phyloP scores from a whole-genome alignment of 1,284 basidiomycete species.

The Cutaneotrichosporon sp. region DNA sequence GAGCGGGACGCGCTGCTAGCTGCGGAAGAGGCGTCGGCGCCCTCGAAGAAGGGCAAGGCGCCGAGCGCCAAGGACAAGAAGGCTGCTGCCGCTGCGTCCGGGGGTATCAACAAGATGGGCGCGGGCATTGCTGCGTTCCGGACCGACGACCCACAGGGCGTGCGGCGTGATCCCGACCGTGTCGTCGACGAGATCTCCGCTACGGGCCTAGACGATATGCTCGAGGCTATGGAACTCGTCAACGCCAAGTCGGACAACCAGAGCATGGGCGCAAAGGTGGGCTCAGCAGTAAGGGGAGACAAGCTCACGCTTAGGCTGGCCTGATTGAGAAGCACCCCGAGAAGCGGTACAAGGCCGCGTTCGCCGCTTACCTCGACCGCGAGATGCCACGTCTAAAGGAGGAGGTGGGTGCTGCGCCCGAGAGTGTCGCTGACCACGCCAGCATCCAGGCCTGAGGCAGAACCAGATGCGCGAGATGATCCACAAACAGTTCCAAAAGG shows the following conservation, averaged over 20 bases:
- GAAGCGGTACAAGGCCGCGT: conserved; percentile 87
- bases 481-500: conserved; percentile 48
- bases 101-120: conserved; percentile 10
- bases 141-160: conserved; percentile 61
- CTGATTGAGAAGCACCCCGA: conserved; percentile 89
- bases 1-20: conserved; percentile 55
- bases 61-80: conserved; percentile 36
- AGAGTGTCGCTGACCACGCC: background rate
- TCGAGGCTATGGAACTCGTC: conserved; percentile 83
- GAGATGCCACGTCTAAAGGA: conserved; percentile 72
- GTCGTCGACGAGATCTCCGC: conserved; percentile 68
- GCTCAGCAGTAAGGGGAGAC: background rate
- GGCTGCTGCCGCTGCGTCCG: background rate
- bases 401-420: conserved; percentile 53
- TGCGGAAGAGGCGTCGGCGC: conserved; percentile 70
- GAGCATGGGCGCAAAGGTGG: conserved; percentile 59
- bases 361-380: conserved; percentile 84
- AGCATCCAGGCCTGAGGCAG: conserved; percentile 47
- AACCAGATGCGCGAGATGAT: conserved; percentile 48
- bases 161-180: conserved; percentile 46
- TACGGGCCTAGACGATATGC: conserved; percentile 82
- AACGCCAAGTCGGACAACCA: conserved; percentile 91
- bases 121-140: conserved; percentile 26
- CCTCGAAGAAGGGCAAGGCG: conserved; percentile 59
- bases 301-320: conserved; percentile 59